These are phyloP conservation scores for Cercospora sp. DNA, from an alignment of 2,329 filamentous ascomycete genomes.

Conservation along the genomic window DNA sequence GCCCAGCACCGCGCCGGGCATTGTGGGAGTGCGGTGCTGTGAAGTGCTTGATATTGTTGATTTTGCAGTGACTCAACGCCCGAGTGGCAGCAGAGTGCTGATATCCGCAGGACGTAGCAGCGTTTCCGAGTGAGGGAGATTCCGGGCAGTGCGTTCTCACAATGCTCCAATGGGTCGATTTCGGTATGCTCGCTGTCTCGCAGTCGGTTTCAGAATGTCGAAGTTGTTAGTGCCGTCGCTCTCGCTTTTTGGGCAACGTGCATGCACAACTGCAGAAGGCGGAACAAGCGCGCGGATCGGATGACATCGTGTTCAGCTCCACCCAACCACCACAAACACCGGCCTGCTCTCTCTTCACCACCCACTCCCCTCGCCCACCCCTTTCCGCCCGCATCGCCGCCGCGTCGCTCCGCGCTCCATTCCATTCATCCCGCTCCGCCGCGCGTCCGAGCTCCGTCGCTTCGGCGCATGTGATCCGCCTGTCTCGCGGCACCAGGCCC, in stretches of 20 bases:
- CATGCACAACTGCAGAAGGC: not conserved
- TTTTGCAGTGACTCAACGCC: not conserved
- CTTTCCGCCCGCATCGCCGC: not conserved
- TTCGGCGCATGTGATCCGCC: not conserved
- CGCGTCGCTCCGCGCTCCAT: not conserved
- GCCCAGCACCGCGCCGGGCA: conserved; percentile 59
- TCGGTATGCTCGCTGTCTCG: not conserved
- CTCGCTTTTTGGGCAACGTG: not conserved
- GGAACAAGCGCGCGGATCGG: not conserved
- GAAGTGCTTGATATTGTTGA: conserved; percentile 2
- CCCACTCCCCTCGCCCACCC: not conserved
- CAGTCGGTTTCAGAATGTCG: not conserved
- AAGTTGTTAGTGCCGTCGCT: not conserved
- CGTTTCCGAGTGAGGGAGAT: too few relatives aligned
- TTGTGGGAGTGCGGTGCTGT: conserved; percentile 36
- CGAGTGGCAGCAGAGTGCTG: not conserved
- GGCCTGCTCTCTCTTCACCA: not conserved
- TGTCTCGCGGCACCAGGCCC: not conserved
- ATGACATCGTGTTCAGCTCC: conserved; percentile 11
- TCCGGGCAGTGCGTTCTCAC: not conserved
- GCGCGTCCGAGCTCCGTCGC: not conserved
- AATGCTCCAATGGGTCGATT: not conserved
- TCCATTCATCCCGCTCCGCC: not conserved
- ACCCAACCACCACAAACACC: conserved; percentile 3
- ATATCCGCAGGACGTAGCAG: not conserved